Evolutionary conservation across 129 eudicot species (phyloP).

Genomic region (Lactuca sativa): DNA sequence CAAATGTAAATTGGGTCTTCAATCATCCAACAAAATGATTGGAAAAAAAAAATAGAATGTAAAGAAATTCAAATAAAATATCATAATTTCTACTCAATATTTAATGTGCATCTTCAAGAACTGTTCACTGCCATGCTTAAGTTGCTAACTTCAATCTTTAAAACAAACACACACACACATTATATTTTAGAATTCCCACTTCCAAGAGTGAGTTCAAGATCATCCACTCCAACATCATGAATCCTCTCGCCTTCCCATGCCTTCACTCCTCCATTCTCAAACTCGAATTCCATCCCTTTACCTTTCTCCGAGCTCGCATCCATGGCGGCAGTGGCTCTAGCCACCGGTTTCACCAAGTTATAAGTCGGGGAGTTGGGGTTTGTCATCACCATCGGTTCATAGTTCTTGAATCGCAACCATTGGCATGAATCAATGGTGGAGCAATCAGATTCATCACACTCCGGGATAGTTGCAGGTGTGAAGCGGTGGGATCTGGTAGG

Average conservation of each 20-base stretch:
- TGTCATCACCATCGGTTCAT: constrained; percentile 34
- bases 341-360: constrained; percentile 65
- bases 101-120: constrained; percentile 37
- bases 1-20: constrained; percentile 28
- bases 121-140: constrained; percentile 30
- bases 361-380: constrained; percentile 90
- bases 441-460: constrained; percentile 87
- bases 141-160: constrained; percentile 16
- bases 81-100: constrained; percentile 23
- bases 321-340: constrained; percentile 33
- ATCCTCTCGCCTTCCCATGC: constrained; percentile 98
- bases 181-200: constrained; percentile 45
- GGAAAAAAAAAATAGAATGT: background rate
- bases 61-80: constrained; percentile 17
- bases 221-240: constrained; percentile 96
- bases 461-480: constrained; percentile 78
- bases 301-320: constrained; percentile 54
- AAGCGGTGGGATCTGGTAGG: constrained; percentile 62
- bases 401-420: constrained; percentile 77
- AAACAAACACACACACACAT: constrained; percentile 20
- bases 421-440: constrained; percentile 90
- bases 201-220: constrained; percentile 95
- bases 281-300: constrained; percentile 66
- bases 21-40: constrained; percentile 14
- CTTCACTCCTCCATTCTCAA: constrained; percentile 71